Conservation (phyloP, 345 rosid genomes). For the Cardamine resedifolia region DNA sequence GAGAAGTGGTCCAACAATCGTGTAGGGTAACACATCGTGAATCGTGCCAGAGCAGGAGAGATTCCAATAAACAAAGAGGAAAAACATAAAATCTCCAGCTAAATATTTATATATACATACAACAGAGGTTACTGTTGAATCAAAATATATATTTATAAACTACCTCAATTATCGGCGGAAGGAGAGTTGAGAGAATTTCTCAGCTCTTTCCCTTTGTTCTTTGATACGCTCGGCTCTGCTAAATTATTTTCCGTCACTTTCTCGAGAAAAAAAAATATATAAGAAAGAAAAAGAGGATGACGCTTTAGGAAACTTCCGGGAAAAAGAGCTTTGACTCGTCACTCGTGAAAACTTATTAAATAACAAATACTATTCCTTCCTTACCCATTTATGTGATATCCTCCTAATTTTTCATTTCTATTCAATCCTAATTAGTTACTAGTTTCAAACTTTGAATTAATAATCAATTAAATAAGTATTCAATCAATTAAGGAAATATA, state of each 20-base stretch:
- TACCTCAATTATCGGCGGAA: constrained; percentile 19
- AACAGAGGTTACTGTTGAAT: constrained; percentile 9
- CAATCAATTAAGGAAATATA: not conserved
- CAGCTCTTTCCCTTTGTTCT: constrained; percentile 13
- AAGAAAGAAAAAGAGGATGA: not conserved
- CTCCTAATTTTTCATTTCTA: too few species aligned
- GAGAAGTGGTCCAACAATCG: constrained; percentile 14
- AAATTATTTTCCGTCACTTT: constrained; percentile 29
- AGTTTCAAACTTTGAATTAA: too few species aligned
- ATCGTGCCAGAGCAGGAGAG: constrained; percentile 23
- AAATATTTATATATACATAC: not conserved
- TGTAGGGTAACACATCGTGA: constrained; percentile 29
- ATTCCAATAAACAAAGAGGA: constrained; percentile 34
- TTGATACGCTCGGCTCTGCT: constrained; percentile 21
- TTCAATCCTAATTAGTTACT: too few species aligned
- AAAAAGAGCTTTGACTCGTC: constrained; percentile 27
- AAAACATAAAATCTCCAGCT: constrained; percentile 17
- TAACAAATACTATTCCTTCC: not conserved
- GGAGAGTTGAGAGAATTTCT: constrained; percentile 18
- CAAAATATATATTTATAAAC: not conserved
- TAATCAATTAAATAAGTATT: not conserved
- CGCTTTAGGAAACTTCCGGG: constrained; percentile 26
- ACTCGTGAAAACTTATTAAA: not conserved
- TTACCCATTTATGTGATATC: not conserved
- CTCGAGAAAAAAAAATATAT: constrained; percentile 22